Conservation (phyloP, 306 rosid genomes). For the Prunus davidiana region DNA sequence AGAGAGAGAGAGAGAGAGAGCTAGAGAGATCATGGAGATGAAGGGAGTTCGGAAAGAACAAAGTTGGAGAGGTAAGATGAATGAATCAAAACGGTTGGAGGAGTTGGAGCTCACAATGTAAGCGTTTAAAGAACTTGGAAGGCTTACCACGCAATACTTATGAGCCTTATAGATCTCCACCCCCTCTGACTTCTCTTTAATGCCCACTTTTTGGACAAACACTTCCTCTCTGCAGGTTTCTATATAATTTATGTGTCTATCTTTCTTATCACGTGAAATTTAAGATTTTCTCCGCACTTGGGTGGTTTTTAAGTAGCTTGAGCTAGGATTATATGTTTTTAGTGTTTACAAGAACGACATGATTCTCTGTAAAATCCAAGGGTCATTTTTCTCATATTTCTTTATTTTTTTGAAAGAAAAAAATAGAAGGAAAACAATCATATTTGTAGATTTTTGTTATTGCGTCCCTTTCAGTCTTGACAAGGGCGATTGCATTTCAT, state of each 20-base stretch:
- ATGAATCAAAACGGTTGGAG: constrained; percentile 17
- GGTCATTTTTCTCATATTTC: not conserved
- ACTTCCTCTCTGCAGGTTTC: not conserved
- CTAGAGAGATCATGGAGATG: not conserved
- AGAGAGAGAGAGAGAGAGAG: not conserved
- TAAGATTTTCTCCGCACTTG: not conserved
- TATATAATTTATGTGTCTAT: no score
- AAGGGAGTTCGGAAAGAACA: constrained; percentile 16
- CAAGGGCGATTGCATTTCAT: not conserved
- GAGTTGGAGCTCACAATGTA: not conserved
- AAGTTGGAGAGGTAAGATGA: constrained; percentile 24
- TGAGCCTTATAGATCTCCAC: not conserved
- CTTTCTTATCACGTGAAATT: no score
- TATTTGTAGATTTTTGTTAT: not conserved
- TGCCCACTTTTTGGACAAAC: not conserved
- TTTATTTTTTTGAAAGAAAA: not conserved
- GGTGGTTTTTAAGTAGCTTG: not conserved
- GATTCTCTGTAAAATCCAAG: not conserved
- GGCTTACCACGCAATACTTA: constrained; percentile 27
- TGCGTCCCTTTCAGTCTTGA: not conserved
- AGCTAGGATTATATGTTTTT: not conserved
- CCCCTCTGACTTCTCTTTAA: not conserved
- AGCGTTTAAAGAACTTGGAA: constrained; percentile 20
- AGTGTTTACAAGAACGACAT: not conserved
- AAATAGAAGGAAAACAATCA: not conserved